Percentiles rank a stretch among this genome's conserved stretches.
These are phyloP conservation scores for Quercus phellos DNA, from an alignment of 331 rosid species.

Conservation along the genomic window DNA sequence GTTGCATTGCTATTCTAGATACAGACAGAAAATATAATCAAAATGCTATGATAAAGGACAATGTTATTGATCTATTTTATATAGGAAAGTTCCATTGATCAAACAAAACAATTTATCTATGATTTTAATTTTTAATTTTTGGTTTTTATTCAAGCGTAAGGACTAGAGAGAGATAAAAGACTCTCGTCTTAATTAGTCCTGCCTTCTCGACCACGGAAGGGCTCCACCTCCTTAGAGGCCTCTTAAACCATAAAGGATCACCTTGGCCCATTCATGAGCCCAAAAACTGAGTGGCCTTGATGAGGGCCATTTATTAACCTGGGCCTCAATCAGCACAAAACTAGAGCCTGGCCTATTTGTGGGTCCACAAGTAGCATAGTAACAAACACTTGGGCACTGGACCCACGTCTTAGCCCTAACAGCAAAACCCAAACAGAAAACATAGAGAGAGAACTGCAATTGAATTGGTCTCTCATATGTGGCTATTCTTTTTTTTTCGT, in stretches of 20 bases:
- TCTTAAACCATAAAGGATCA: constrained; percentile 93
- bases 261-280: constrained; percentile 91
- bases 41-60: too few species aligned
- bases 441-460: neutral
- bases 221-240: constrained; percentile 86
- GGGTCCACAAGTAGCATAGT: constrained; percentile 47
- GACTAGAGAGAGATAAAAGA: constrained; percentile 57
- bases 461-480: neutral
- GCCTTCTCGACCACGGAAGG: constrained; percentile 50
- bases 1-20: too few species aligned
- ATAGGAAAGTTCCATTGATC: constrained; percentile 8
- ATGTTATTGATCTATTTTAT: too few species aligned
- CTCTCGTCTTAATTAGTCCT: constrained; percentile 46
- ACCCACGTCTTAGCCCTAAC: neutral
- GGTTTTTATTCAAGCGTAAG: constrained; percentile 38
- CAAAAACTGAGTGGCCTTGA: constrained; percentile 77
- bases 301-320: constrained; percentile 39
- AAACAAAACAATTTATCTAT: neutral
- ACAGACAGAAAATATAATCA: too few species aligned
- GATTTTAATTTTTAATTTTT: too few species aligned
- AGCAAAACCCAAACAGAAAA: neutral
- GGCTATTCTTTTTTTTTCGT: neutral
- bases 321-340: constrained; percentile 87
- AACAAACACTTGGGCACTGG: too few species aligned
- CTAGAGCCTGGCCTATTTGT: constrained; percentile 66